Evolutionary conservation across 1,284 basidiomycete genomes (phyloP).

Genomic region (Malassezia obtusa): DNA sequence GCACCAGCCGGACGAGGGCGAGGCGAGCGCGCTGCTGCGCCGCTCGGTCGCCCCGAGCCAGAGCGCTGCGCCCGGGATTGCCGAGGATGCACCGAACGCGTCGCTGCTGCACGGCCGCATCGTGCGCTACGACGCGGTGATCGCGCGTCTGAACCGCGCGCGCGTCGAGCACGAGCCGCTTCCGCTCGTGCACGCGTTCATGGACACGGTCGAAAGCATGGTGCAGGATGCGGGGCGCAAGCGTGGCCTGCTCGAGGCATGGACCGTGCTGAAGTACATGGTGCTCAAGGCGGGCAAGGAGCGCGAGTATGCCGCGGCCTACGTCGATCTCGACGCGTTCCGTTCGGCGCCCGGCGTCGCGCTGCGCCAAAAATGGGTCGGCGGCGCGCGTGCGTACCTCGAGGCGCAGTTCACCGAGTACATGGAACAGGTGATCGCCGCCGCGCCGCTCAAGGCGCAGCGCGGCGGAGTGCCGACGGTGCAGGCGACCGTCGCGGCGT

Average conservation of each 20-base stretch:
- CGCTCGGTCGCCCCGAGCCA: background rate
- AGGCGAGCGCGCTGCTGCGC: constrained; percentile 5
- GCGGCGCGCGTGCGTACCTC: constrained; percentile 63
- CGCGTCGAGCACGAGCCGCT: constrained; percentile 31
- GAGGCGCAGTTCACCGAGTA: constrained; percentile 67
- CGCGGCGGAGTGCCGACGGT: constrained; percentile 78
- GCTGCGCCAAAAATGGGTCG: constrained; percentile 56
- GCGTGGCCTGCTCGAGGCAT: constrained; percentile 50
- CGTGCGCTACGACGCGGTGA: constrained; percentile 39
- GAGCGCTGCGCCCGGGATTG: constrained; percentile 5
- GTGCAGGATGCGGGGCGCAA: constrained; percentile 24
- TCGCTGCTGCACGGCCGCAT: constrained; percentile 40
- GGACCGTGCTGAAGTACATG: constrained; percentile 50
- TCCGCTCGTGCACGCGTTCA: constrained; percentile 31
- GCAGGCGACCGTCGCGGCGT: constrained; percentile 63
- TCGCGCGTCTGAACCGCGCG: constrained; percentile 35
- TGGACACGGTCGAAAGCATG: constrained; percentile 26
- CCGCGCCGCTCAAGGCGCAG: constrained; percentile 71
- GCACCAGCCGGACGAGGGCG: constrained; percentile 24
- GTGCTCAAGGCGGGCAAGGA: constrained; percentile 51
- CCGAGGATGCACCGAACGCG: constrained; percentile 7
- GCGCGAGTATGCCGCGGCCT: constrained; percentile 52
- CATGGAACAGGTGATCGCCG: constrained; percentile 76
- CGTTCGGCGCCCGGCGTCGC: constrained; percentile 20
- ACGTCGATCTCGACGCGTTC: constrained; percentile 39